Conservation (phyloP, 306 rosid species). For the Acacia acuminata region DNA sequence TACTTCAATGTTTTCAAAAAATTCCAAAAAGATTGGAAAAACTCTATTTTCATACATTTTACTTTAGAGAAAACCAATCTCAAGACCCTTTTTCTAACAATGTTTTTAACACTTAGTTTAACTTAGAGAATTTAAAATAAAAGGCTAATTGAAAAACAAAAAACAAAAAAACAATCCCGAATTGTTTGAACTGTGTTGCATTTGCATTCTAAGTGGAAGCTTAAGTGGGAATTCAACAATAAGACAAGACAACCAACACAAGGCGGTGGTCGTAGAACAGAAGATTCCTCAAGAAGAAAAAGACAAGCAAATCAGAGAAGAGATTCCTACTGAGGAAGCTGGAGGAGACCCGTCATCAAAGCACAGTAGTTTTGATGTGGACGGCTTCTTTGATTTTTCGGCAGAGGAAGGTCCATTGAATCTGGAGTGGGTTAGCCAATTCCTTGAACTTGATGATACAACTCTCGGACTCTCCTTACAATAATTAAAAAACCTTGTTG, state of each 20-base stretch:
- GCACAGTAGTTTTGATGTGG: constrained; percentile 38
- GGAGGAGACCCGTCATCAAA: neutral
- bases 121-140: too few relatives aligned
- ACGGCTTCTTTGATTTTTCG: constrained; percentile 63
- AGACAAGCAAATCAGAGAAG: constrained; percentile 30
- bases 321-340: constrained; percentile 31
- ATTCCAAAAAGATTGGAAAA: too few relatives aligned
- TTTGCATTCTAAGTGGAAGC: too few relatives aligned
- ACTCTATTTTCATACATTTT: too few relatives aligned
- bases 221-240: constrained; percentile 1
- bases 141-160: too few relatives aligned
- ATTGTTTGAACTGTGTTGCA: too few relatives aligned
- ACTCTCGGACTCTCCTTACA: neutral
- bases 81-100: too few relatives aligned
- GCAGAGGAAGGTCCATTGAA: constrained; percentile 34
- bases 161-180: too few relatives aligned
- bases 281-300: neutral
- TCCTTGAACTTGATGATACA: constrained; percentile 36
- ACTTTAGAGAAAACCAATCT: too few relatives aligned
- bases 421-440: constrained; percentile 59
- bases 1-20: too few relatives aligned
- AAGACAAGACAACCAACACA: neutral
- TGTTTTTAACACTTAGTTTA: too few relatives aligned
- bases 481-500: neutral
- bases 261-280: neutral